Conservation (phyloP, 2,329 filamentous ascomycete species). For the Neurospora crassa region DNA sequence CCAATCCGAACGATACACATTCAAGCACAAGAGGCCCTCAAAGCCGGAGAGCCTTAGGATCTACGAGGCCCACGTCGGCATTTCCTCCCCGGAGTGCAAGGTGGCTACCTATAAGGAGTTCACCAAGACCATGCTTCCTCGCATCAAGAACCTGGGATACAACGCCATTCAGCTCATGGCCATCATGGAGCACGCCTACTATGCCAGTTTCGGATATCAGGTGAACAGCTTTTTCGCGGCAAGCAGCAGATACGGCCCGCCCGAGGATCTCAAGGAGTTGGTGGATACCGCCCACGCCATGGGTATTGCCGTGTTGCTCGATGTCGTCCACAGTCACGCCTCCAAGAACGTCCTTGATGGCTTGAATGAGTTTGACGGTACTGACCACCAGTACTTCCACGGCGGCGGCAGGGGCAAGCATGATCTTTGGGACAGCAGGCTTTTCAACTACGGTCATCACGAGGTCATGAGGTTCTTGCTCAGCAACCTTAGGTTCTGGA, state of each 20-base stretch:
- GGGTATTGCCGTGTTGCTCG: slow-evolving; percentile 83
- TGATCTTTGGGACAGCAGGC: slow-evolving; percentile 87
- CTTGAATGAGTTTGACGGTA: slow-evolving; percentile 90
- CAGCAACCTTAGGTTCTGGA: slow-evolving; percentile 96
- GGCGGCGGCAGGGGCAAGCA: slow-evolving; percentile 75
- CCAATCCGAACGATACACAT: slow-evolving; percentile 62
- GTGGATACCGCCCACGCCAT: slow-evolving; percentile 90
- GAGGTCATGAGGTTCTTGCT: slow-evolving; percentile 93
- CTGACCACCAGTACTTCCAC: slow-evolving; percentile 94
- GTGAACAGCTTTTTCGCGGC: slow-evolving; percentile 98
- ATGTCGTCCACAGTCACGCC: slow-evolving; percentile 95
- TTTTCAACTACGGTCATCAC: slow-evolving; percentile 95
- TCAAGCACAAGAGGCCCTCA: slow-evolving; percentile 73
- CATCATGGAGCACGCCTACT: slow-evolving; percentile 98
- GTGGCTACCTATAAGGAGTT: slow-evolving; percentile 98
- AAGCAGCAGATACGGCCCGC: slow-evolving; percentile 86
- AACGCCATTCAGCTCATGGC: slow-evolving; percentile 99
- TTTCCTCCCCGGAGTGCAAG: slow-evolving; percentile 80
- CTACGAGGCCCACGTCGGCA: slow-evolving; percentile 98
- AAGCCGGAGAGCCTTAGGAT: slow-evolving; percentile 83
- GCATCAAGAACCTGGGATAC: slow-evolving; percentile 85
- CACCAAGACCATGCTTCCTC: slow-evolving; percentile 80
- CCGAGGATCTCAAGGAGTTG: slow-evolving; percentile 92
- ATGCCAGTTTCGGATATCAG: slow-evolving; percentile 97
- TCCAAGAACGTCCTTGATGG: slow-evolving; percentile 96